Evolutionary conservation across 139 green algal genomes (phyloP).

Genomic region (Chlamydomonas sphaeroides): DNA sequence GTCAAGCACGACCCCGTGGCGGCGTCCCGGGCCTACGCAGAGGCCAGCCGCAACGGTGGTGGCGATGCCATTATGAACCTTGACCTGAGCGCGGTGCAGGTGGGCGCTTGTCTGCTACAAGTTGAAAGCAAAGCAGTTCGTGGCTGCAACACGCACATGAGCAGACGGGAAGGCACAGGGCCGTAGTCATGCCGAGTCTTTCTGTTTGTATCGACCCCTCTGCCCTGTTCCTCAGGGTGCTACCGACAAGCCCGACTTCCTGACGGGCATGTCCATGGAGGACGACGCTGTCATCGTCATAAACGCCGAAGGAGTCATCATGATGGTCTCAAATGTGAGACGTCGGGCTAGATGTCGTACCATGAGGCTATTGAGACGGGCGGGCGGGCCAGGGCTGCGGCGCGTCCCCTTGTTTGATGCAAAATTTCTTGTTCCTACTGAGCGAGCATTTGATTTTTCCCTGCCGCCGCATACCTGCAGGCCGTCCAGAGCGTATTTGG

Average conservation of each 20-base stretch:
- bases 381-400: no score
- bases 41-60: constrained; percentile 36
- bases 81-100: constrained; percentile 4
- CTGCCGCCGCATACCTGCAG: not conserved
- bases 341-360: no score
- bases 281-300: constrained; percentile 50
- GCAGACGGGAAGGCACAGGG: no score
- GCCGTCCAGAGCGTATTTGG: constrained; percentile 27
- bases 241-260: constrained; percentile 37
- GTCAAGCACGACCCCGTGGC: constrained; percentile 38
- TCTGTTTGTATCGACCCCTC: no score
- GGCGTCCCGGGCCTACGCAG: constrained; percentile 14
- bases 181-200: no score
- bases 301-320: constrained; percentile 44
- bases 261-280: constrained; percentile 43
- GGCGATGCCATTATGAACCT: constrained; percentile 16
- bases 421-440: no score
- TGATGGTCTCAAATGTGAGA: constrained; percentile 48
- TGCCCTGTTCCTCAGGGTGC: not conserved
- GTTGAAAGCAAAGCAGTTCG: no score
- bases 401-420: no score
- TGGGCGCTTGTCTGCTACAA: no score
- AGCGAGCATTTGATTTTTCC: no score
- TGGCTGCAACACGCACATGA: no score
- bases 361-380: no score